Conservation (phyloP, 768 basidiomycete species). For the Phaeotremella skinneri region DNA sequence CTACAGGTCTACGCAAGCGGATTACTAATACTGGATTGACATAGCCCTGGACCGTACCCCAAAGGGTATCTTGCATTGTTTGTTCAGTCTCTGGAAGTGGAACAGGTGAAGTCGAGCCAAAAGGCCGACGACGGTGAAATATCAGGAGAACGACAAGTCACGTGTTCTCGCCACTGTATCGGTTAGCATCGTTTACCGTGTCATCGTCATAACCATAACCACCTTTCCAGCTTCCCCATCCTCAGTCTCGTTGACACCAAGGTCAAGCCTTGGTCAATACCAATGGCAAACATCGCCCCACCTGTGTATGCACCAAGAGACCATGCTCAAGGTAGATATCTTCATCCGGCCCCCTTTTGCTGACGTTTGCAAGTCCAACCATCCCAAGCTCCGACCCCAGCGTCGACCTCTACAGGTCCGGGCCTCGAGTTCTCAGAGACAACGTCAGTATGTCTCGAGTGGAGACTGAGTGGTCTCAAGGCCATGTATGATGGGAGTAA, state of each 20-base stretch:
- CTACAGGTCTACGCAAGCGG: too few relatives aligned
- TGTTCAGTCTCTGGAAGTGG: too few relatives aligned
- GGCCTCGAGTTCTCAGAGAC: conserved; percentile 48
- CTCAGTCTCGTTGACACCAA: too few relatives aligned
- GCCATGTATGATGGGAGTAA: conserved; percentile 70
- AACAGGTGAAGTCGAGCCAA: too few relatives aligned
- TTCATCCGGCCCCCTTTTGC: not conserved
- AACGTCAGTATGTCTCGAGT: conserved; percentile 58
- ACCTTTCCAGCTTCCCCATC: not conserved
- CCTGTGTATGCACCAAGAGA: conserved; percentile 24
- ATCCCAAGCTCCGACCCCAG: not conserved
- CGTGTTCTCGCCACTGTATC: not conserved
- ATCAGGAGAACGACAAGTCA: not conserved
- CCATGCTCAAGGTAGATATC: conserved; percentile 23
- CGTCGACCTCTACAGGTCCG: conserved; percentile 6
- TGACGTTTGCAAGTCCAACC: conserved; percentile 11
- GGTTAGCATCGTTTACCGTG: not conserved
- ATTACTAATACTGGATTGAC: too few relatives aligned
- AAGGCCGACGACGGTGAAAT: too few relatives aligned
- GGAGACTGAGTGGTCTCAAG: conserved; percentile 71
- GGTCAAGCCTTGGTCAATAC: not conserved
- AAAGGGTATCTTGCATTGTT: too few relatives aligned
- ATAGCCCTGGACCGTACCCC: too few relatives aligned
- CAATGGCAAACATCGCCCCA: conserved; percentile 25
- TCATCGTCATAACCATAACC: not conserved